phyloP scores from a whole-genome alignment of 2,329 filamentous ascomycete species.

The Aspergillus costaricaensis region DNA sequence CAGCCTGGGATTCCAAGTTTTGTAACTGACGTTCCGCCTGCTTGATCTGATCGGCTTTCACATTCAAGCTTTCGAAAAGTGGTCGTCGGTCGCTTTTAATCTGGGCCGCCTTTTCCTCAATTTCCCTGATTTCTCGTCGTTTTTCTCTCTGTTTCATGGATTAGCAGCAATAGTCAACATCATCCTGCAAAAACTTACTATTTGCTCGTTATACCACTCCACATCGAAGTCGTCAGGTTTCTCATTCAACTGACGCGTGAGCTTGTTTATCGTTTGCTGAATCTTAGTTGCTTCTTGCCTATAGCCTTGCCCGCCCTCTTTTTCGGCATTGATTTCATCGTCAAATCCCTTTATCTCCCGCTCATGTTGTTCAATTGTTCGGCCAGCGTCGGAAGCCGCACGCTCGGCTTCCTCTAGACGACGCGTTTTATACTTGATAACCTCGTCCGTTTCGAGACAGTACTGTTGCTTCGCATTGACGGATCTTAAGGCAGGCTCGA shows the following conservation, averaged over 20 bases:
- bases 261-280: slow-evolving; percentile 60
- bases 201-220: slow-evolving; percentile 69
- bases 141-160: slow-evolving; percentile 56
- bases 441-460: slow-evolving; percentile 53
- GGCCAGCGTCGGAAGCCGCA: slow-evolving; percentile 44
- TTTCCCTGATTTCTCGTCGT: slow-evolving; percentile 42
- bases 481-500: slow-evolving; percentile 69
- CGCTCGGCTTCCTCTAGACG: slow-evolving; percentile 58
- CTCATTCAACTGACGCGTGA: slow-evolving; percentile 66
- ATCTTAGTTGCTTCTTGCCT: slow-evolving; percentile 54
- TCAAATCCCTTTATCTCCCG: slow-evolving; percentile 40
- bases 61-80: slow-evolving; percentile 36
- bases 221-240: slow-evolving; percentile 68
- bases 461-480: slow-evolving; percentile 73
- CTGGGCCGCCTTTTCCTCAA: slow-evolving; percentile 43
- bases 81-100: slow-evolving; percentile 42
- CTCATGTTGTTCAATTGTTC: slow-evolving; percentile 44
- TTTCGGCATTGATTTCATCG: slow-evolving; percentile 53
- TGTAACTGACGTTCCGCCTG: slow-evolving; percentile 54
- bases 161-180: slow-evolving; percentile 27
- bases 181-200: slow-evolving; percentile 55
- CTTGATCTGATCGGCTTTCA: slow-evolving; percentile 40
- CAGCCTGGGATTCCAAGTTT: slow-evolving; percentile 70
- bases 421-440: slow-evolving; percentile 57
- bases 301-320: slow-evolving; percentile 52